Percentiles rank a stretch among this genome's conserved stretches.
phyloP scores from a whole-genome alignment of 768 basidiomycete genomes.

The Mycena alexandri region DNA sequence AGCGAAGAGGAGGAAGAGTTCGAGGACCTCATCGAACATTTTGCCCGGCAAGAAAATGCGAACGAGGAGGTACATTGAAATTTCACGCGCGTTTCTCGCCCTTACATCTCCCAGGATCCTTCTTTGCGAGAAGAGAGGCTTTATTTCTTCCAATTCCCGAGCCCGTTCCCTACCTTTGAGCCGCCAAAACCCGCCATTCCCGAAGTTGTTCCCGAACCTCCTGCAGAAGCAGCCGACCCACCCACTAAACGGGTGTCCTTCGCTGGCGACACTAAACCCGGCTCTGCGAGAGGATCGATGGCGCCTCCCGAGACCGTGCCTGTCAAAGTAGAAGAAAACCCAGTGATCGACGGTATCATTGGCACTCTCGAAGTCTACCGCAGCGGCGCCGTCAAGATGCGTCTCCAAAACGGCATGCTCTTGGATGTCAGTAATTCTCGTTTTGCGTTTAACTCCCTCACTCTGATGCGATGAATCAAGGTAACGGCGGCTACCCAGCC shows the following conservation, averaged over 20 bases:
- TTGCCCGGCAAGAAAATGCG: constrained; percentile 57
- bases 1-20: constrained; percentile 84
- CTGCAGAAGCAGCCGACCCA: constrained; percentile 46
- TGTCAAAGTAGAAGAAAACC: constrained; percentile 47
- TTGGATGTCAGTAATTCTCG: constrained; percentile 72
- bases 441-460: constrained; percentile 21
- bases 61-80: constrained; percentile 52
- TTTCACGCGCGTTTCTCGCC: constrained; percentile 19
- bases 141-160: constrained; percentile 93
- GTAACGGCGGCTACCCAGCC: constrained; percentile 86
- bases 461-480: constrained; percentile 52
- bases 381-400: constrained; percentile 90
- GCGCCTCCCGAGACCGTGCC: constrained; percentile 44
- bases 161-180: constrained; percentile 83
- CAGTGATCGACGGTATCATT: constrained; percentile 78
- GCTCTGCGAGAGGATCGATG: constrained; percentile 47
- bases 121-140: constrained; percentile 72
- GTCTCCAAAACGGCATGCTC: constrained; percentile 82
- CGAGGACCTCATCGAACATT: constrained; percentile 83
- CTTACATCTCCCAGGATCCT: constrained; percentile 54
- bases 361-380: constrained; percentile 89
- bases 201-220: constrained; percentile 52
- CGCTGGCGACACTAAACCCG: constrained; percentile 69
- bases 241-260: constrained; percentile 71
- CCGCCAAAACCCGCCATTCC: constrained; percentile 45